A percentile compares a stretch with the other conserved stretches of the same genome.
Evolutionary conservation across 2,329 filamentous ascomycete species (phyloP).

Genomic region (Ambrosiella xylebori): DNA sequence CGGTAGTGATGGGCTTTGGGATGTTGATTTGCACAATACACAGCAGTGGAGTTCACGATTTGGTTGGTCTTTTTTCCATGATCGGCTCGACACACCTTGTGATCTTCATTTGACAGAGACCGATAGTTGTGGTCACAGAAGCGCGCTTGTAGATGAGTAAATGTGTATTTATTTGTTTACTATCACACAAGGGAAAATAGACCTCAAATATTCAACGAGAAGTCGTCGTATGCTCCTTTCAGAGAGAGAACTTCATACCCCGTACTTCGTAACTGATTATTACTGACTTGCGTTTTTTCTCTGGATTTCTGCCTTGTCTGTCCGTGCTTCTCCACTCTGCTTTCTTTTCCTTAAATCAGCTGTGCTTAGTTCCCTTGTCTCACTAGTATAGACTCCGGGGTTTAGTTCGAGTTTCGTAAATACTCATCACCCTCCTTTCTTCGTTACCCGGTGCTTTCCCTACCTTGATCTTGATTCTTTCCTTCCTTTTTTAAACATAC

Average conservation of each 20-base stretch:
- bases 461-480: neutral
- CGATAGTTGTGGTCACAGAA: neutral
- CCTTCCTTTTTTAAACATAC: neutral
- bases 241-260: neutral
- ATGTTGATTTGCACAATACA: neutral
- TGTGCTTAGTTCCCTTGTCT: neutral
- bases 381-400: neutral
- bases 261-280: neutral
- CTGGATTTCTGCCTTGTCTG: neutral
- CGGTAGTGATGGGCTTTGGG: neutral
- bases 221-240: neutral
- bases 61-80: neutral
- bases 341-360: slow-evolving; percentile 1
- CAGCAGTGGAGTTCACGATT: neutral
- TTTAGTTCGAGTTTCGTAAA: slow-evolving; percentile 6
- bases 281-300: neutral
- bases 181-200: too few relatives aligned
- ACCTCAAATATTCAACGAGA: too few relatives aligned
- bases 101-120: neutral
- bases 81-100: neutral
- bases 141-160: neutral
- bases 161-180: neutral
- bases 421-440: slow-evolving; percentile 5
- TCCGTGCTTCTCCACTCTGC: neutral
- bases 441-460: neutral